Percentiles rank a stretch among this genome's conserved stretches.
Conservation (phyloP, 305 asterid genomes). For the Striga hermonthica region DNA sequence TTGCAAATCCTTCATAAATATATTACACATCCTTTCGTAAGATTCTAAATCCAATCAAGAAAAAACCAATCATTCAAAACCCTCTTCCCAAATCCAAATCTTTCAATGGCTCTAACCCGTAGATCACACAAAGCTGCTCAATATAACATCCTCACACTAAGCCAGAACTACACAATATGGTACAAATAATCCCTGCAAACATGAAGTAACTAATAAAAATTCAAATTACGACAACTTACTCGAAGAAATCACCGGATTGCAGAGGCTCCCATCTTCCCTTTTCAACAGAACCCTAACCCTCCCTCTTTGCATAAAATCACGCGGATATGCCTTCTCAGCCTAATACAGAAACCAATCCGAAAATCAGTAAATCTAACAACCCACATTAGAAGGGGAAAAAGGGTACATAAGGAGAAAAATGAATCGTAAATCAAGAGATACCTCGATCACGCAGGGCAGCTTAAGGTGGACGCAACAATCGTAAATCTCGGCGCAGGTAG, state of each 20-base stretch:
- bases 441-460: slow-evolving; percentile 55
- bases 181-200: neutral
- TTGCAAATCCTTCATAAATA: too few relatives aligned
- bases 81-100: too few relatives aligned
- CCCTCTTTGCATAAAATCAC: slow-evolving; percentile 95
- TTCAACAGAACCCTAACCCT: slow-evolving; percentile 83
- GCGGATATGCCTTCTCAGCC: slow-evolving; percentile 91
- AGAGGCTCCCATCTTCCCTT: slow-evolving; percentile 70
- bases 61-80: too few relatives aligned
- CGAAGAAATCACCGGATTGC: slow-evolving; percentile 70
- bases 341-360: slow-evolving; percentile 26
- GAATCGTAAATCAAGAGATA: neutral
- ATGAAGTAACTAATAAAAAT: neutral
- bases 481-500: slow-evolving; percentile 60
- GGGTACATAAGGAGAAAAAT: too few relatives aligned
- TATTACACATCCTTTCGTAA: too few relatives aligned
- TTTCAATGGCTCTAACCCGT: too few relatives aligned
- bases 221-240: slow-evolving; percentile 42
- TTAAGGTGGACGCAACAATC: slow-evolving; percentile 71
- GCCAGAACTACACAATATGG: neutral
- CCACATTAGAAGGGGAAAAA: too few relatives aligned
- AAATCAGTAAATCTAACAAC: slow-evolving; percentile 28
- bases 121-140: too few relatives aligned
- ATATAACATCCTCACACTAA: neutral
- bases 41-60: too few relatives aligned